Base-by-base conservation (phyloP, 768 basidiomycete genomes). In the Russula foetens region DNA sequence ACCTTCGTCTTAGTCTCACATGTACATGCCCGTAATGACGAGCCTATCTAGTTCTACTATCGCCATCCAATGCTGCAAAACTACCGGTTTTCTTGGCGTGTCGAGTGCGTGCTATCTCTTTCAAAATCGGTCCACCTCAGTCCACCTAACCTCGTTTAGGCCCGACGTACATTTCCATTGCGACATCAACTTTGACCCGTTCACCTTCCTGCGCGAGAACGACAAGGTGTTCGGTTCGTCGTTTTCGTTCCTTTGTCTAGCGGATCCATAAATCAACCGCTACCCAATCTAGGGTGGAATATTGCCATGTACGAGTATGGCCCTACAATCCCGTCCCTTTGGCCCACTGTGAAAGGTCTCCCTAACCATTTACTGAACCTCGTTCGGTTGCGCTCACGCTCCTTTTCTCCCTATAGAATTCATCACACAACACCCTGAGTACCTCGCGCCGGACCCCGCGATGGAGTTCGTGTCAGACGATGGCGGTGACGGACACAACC, bases 11-110 rank as follows among this genome's bases (percentile, higher is more conserved):
- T 31, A 28, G 11, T 17, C 21, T 6, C 17, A 21, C 23, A 9
- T 23, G 9, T 6, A 19, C 24, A 53, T 6, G 38, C 19, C 31
- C 21, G 23, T 24, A 43, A n/a, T 39, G 28, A 66, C 58, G 15
- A 17, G 39, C 31, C 8, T 26, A 4, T 24, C 6, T 19, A 91
- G 84, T 90, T 88, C 76, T 95, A 95, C 75, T 95, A 83, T 75
- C 78, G 80, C 45, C 92, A 95, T 63, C 83, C 86, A 58, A 73
- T 95, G 7, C 74, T 95, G 47, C 79, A 85, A 63, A 76, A 82
- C 29, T 93, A 86, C 71, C 81, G 83, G 45, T 95, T 90, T 72
- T 93, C 94, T 72, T 95, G 91, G 92, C 85, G 92, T 64, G 83
- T 95, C 31, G 91, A 93, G 86, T 90, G 68, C 71, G 87, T n/a